A percentile compares a stretch with the other conserved stretches of the same genome.
These are phyloP conservation scores for Trichophyton mentagrophytes DNA, from an alignment of 2,329 filamentous ascomycete genomes.

Conservation along the genomic window DNA sequence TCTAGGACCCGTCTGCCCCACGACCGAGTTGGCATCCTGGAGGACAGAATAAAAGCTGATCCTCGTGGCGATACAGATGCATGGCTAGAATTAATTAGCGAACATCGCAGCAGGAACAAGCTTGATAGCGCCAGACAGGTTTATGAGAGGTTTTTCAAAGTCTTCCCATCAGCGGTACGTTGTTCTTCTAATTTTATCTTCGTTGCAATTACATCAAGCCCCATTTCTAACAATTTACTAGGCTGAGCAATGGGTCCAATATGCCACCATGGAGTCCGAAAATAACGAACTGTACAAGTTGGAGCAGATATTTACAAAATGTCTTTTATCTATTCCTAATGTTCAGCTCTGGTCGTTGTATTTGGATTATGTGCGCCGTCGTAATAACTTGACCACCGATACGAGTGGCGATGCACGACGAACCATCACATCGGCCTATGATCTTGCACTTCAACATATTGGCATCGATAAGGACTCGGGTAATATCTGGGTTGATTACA, in stretches of 20 bases:
- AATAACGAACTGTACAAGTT: conserved; percentile 69
- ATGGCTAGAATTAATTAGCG: conserved; percentile 76
- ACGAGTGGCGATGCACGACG: conserved; percentile 60
- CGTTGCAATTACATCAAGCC: background rate
- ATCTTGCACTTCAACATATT: conserved; percentile 79
- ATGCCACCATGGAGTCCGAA: conserved; percentile 78
- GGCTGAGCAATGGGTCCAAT: conserved; percentile 86
- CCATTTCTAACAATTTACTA: conserved; percentile 33
- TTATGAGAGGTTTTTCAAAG: conserved; percentile 74
- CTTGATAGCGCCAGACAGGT: conserved; percentile 65
- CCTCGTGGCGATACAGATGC: conserved; percentile 84
- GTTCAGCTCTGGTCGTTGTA: conserved; percentile 87
- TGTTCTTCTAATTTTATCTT: background rate
- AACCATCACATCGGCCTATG: conserved; percentile 74
- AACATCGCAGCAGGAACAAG: conserved; percentile 70
- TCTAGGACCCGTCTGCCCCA: conserved; percentile 49
- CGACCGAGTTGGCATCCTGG: conserved; percentile 66
- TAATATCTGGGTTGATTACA: conserved; percentile 84
- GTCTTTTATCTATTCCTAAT: conserved; percentile 65
- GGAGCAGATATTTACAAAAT: conserved; percentile 71
- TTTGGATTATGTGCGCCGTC: conserved; percentile 84
- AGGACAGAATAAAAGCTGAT: conserved; percentile 85
- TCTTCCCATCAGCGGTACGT: conserved; percentile 87
- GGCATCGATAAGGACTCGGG: conserved; percentile 86
- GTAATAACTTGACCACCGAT: conserved; percentile 77